phyloP scores from a whole-genome alignment of 2,329 filamentous ascomycete genomes.

The Dactylellina drechsleri region DNA sequence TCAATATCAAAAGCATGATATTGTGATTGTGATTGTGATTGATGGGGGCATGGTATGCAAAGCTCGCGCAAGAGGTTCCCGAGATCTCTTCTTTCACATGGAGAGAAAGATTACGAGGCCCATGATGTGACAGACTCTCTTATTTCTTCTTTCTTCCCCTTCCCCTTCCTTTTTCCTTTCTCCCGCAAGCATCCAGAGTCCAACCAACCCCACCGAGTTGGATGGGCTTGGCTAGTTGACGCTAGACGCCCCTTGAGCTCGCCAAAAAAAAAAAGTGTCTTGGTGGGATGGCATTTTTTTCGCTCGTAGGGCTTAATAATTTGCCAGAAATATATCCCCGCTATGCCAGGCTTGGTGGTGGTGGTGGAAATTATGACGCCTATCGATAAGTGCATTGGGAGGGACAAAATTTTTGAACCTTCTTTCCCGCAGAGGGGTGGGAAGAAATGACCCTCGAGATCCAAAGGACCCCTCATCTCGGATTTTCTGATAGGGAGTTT shows the following conservation, averaged over 20 bases:
- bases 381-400: constrained; percentile 38
- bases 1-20: constrained; percentile 52
- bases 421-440: too few relatives aligned
- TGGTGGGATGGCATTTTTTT: constrained; percentile 5
- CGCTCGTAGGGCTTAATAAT: constrained; percentile 40
- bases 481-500: neutral
- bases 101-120: too few relatives aligned
- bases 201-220: neutral
- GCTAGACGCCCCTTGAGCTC: constrained; percentile 19
- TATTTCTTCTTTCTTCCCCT: too few relatives aligned
- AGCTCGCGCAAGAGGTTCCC: constrained; percentile 35
- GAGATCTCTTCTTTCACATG: constrained; percentile 1
- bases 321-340: constrained; percentile 36
- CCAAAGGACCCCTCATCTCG: neutral
- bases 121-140: too few relatives aligned
- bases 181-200: constrained; percentile 2
- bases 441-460: too few relatives aligned
- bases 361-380: constrained; percentile 16
- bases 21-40: constrained; percentile 35
- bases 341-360: constrained; percentile 13
- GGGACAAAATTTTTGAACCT: neutral
- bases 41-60: constrained; percentile 40
- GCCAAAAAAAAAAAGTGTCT: constrained; percentile 17
- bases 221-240: constrained; percentile 16
- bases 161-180: neutral